Conservation (phyloP, 2,329 filamentous ascomycete genomes). For the Rhexocercosporidium sp. region DNA sequence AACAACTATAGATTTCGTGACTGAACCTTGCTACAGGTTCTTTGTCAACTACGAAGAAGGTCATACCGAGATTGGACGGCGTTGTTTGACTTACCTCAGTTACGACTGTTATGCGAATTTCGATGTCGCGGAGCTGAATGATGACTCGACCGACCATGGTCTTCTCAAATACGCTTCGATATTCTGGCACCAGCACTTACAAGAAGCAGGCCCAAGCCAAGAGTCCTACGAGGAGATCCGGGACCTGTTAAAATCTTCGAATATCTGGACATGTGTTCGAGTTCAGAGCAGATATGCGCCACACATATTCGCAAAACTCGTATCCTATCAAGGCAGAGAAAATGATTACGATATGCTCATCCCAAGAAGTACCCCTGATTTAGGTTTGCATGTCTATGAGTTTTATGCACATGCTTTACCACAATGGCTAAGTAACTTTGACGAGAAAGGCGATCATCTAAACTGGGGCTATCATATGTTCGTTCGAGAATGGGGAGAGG, state of each 20-base stretch:
- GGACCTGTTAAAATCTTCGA: constrained; percentile 14
- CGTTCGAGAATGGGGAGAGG: constrained; percentile 22
- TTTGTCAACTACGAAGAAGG: constrained; percentile 13
- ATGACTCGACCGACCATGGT: constrained; percentile 15
- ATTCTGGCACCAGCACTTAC: constrained; percentile 20
- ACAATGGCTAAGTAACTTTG: constrained; percentile 7
- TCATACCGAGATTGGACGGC: constrained; percentile 7
- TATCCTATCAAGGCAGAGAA: not conserved
- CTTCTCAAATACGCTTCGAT: constrained; percentile 21
- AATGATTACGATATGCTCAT: constrained; percentile 4
- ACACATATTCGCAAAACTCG: constrained; percentile 20
- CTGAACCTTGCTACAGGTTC: constrained; percentile 16
- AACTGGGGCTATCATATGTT: constrained; percentile 20
- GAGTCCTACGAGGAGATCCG: constrained; percentile 1
- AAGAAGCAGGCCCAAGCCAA: not conserved
- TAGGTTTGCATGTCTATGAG: not conserved
- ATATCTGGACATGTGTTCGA: constrained; percentile 23
- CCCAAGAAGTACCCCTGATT: not conserved
- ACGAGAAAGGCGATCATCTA: constrained; percentile 9
- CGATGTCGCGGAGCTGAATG: not conserved
- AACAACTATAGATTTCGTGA: constrained; percentile 10
- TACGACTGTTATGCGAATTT: constrained; percentile 19
- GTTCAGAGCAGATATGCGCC: constrained; percentile 18
- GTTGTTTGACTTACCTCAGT: constrained; percentile 20
- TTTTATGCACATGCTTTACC: constrained; percentile 17